Base-by-base conservation (phyloP, 495 filamentous ascomycete species). In the Trypethelium eluteriae region DNA sequence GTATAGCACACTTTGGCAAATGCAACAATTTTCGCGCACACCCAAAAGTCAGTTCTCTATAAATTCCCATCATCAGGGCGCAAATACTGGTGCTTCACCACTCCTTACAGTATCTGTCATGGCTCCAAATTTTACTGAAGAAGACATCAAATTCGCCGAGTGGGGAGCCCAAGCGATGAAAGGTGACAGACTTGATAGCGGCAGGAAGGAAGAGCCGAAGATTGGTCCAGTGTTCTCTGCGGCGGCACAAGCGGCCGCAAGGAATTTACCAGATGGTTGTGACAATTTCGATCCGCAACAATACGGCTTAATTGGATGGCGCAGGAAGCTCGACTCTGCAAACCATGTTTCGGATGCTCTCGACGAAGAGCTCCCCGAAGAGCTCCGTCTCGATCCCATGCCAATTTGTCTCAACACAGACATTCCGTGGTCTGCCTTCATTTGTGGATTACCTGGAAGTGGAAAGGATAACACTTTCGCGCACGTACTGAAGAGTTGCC, bases 381-480 rank as follows among this genome's bases (percentile, higher is more conserved):
- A 32, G 47, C n/a, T 7, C 25, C 10, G 38, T 0, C 50, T 2
- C 9, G 59, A 71, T 53, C 9, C 49, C 11, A 62, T 62, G 63
- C 64, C 65, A 1, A 68, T 91, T 0, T 84, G 86, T 57, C 81
- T 88, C 71, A 93, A 93, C 71, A 81, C 87, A 2, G 80, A 86
- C 7, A 78, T 83, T 0, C 88, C 89, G 0, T 89, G 83, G 6
- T 88, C 85, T 44, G 81, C 82, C 0, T 92, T 92, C 73, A 88
- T 93, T 59, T 93, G 89, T 68, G 89, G 89, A 5, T 83, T 82
- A 59, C 89, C 92, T 72, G 89, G 89, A 0, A 87, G 85, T 57
- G 90, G 89, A 2, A 93, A 92, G 77, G 88, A 84, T 53, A 87
- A 92, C 70, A 90, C 87, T 0, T 73, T 90, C 14, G 84, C 87